phyloP scores from a whole-genome alignment of 1,139 yeast species.

The Magnusiomyces magnusii region DNA sequence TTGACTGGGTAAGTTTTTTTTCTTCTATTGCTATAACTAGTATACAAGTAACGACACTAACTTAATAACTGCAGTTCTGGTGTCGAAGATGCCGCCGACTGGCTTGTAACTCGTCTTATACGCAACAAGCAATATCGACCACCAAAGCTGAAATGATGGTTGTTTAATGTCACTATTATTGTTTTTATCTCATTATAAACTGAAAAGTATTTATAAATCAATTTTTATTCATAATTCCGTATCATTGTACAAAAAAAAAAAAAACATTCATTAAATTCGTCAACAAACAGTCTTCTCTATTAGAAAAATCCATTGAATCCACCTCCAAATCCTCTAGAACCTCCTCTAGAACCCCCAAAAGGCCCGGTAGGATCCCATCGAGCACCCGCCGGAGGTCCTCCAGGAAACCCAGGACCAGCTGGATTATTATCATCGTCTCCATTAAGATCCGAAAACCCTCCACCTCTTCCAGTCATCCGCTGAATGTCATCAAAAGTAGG shows the following conservation, averaged over 20 bases:
- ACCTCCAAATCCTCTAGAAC: not conserved
- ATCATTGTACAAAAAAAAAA: not conserved
- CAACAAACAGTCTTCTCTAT: not conserved
- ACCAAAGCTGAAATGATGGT: slow-evolving; percentile 43
- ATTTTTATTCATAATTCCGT: too few relatives aligned
- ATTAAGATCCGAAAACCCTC: not conserved
- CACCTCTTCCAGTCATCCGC: not conserved
- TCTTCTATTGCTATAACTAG: not conserved
- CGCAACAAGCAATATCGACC: slow-evolving; percentile 70
- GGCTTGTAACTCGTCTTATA: slow-evolving; percentile 71
- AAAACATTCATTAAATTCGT: too few relatives aligned
- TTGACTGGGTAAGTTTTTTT: slow-evolving; percentile 43
- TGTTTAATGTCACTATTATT: too few relatives aligned
- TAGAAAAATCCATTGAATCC: not conserved
- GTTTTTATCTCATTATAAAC: too few relatives aligned
- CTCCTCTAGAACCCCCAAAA: not conserved
- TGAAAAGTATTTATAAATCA: too few relatives aligned
- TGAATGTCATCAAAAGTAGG: slow-evolving; percentile 2
- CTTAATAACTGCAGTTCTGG: slow-evolving; percentile 47
- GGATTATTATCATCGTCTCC: not conserved
- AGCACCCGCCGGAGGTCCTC: slow-evolving; percentile 1
- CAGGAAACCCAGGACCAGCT: not conserved
- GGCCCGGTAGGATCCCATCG: slow-evolving; percentile 4
- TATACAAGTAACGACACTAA: not conserved
- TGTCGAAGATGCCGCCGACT: slow-evolving; percentile 74